Evolutionary conservation across 2,329 filamentous ascomycete genomes (phyloP).

Genomic region (Stachybotrys chartarum): DNA sequence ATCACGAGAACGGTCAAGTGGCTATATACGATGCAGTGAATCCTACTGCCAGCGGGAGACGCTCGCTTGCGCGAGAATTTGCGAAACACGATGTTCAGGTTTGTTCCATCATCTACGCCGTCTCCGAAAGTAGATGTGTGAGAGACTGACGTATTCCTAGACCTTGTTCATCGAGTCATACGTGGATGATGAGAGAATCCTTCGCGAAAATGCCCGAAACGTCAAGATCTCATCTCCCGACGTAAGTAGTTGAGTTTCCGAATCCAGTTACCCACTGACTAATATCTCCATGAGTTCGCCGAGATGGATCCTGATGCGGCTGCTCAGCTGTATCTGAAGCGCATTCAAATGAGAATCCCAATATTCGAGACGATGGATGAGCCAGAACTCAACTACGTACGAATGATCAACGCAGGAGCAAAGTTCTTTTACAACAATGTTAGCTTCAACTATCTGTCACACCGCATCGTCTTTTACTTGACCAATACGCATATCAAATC

Average conservation of each 20-base stretch:
- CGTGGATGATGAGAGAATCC: constrained; percentile 87
- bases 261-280: neutral
- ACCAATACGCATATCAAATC: constrained; percentile 97
- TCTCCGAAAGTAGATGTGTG: neutral
- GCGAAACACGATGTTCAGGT: constrained; percentile 94
- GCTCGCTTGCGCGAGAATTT: constrained; percentile 88
- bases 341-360: constrained; percentile 88
- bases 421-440: constrained; percentile 95
- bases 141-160: constrained; percentile 30
- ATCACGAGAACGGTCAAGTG: constrained; percentile 95
- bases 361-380: constrained; percentile 97
- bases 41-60: constrained; percentile 72
- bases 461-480: constrained; percentile 96
- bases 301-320: constrained; percentile 91
- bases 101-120: constrained; percentile 3
- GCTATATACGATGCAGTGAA: constrained; percentile 99
- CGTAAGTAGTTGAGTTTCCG: constrained; percentile 39
- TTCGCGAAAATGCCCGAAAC: constrained; percentile 92
- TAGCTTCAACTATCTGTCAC: constrained; percentile 91
- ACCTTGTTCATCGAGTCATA: constrained; percentile 96
- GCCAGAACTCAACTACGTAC: constrained; percentile 90
- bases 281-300: constrained; percentile 53
- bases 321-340: constrained; percentile 80
- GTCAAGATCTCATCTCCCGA: constrained; percentile 98
- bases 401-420: constrained; percentile 97